phyloP scores from a whole-genome alignment of 225 moss, liverwort and hornwort species.

The Antitrichia curtipendula region DNA sequence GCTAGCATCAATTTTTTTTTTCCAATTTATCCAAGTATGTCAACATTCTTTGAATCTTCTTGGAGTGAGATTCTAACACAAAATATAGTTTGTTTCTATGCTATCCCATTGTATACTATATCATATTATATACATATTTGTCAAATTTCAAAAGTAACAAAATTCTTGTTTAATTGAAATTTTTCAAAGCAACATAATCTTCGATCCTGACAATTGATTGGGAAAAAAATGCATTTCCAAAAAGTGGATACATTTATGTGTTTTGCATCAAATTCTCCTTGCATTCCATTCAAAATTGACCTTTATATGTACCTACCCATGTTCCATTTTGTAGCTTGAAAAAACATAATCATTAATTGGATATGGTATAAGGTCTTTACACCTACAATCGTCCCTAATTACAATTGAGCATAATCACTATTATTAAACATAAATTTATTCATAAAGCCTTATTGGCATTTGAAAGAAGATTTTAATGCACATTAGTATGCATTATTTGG shows the following conservation, averaged over 20 bases:
- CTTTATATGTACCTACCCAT: neutral
- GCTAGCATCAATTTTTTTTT: neutral
- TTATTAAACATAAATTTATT: no score
- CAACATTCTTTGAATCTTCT: neutral
- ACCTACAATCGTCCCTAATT: neutral
- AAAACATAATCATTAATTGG: neutral
- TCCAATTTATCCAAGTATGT: rapidly evolving
- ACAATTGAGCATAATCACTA: neutral
- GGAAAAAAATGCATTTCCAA: neutral
- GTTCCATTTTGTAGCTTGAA: neutral
- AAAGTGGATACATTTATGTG: rapidly evolving
- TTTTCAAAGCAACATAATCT: neutral
- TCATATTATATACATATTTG: neutral
- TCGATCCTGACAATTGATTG: rapidly evolving
- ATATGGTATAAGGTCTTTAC: rapidly evolving
- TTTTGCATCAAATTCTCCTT: rapidly evolving
- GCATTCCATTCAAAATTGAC: neutral
- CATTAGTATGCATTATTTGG: neutral
- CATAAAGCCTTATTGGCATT: rapidly evolving
- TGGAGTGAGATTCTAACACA: neutral
- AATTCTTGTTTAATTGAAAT: rapidly evolving
- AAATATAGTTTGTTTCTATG: neutral
- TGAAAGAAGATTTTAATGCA: neutral
- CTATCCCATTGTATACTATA: neutral
- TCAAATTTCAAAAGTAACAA: neutral